These are phyloP conservation scores for Drechslerella dactyloides DNA, from an alignment of 2,329 filamentous ascomycete species.

Conservation along the genomic window DNA sequence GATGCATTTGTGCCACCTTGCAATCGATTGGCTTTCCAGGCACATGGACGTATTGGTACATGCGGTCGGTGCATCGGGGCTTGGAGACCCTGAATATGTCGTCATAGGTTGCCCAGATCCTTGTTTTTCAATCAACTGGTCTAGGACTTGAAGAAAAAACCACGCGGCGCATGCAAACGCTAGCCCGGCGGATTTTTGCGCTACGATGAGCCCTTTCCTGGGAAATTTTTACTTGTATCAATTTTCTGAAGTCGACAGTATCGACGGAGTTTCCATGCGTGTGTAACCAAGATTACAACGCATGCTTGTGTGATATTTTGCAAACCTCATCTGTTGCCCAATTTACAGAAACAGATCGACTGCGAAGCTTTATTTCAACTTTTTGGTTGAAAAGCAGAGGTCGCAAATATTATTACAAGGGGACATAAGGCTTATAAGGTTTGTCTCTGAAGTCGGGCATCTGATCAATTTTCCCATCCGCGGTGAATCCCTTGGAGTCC, in stretches of 20 bases:
- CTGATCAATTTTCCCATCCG: not conserved
- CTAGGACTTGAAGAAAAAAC: not conserved
- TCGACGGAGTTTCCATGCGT: not conserved
- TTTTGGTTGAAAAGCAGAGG: too few relatives aligned
- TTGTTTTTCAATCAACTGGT: not conserved
- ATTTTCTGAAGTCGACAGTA: too few relatives aligned
- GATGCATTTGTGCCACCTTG: not conserved
- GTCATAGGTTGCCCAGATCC: not conserved
- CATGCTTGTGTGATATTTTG: slow-evolving; percentile 3
- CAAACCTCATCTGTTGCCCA: not conserved
- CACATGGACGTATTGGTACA: not conserved
- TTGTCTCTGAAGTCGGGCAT: not conserved
- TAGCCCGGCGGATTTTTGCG: too few relatives aligned
- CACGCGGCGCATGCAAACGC: not conserved
- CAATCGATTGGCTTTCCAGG: not conserved
- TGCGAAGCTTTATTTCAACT: too few relatives aligned
- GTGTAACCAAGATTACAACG: not conserved
- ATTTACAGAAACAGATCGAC: too few relatives aligned
- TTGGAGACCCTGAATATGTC: slow-evolving; percentile 1
- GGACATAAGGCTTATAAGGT: not conserved
- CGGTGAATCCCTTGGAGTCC: not conserved
- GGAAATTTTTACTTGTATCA: too few relatives aligned
- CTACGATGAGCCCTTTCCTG: too few relatives aligned
- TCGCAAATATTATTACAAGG: too few relatives aligned
- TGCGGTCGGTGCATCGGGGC: not conserved